Percentiles rank a stretch among this genome's conserved stretches.
These are phyloP conservation scores for Leptographium radiaticola DNA, from an alignment of 2,329 filamentous ascomycete species.

Conservation along the genomic window DNA sequence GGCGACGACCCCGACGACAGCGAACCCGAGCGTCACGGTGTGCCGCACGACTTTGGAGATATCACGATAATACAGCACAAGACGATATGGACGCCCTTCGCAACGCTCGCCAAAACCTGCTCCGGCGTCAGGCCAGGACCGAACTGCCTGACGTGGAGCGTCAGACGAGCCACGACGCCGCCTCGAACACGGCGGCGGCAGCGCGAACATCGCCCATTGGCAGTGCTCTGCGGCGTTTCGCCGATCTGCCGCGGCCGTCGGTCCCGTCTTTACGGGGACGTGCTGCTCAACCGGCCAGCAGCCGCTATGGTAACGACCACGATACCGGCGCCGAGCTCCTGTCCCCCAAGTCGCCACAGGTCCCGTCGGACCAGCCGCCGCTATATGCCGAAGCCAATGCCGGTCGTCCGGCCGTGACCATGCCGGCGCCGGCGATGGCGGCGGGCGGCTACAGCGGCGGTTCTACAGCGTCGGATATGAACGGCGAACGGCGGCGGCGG, in stretches of 20 bases:
- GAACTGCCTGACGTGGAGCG: slow-evolving; percentile 14
- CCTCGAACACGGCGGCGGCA: not conserved
- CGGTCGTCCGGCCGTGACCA: not conserved
- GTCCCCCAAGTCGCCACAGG: slow-evolving; percentile 34
- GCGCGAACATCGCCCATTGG: slow-evolving; percentile 1
- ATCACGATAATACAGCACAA: not conserved
- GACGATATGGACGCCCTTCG: slow-evolving; percentile 10
- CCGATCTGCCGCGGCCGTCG: slow-evolving; percentile 14
- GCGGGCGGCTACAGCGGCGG: slow-evolving; percentile 1
- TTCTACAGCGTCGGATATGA: not conserved
- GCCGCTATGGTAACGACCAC: slow-evolving; percentile 2
- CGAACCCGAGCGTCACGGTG: too few species aligned
- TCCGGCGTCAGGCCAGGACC: slow-evolving; percentile 8
- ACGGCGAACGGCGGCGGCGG: slow-evolving; percentile 8
- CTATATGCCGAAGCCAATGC: not conserved
- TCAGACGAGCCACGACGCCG: slow-evolving; percentile 6
- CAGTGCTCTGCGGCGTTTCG: slow-evolving; percentile 15
- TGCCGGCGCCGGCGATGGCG: slow-evolving; percentile 10
- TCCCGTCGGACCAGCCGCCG: slow-evolving; percentile 20
- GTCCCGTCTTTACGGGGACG: not conserved
- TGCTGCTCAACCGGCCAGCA: slow-evolving; percentile 15
- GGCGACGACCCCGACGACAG: too few species aligned
- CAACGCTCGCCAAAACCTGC: slow-evolving; percentile 10
- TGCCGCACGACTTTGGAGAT: too few species aligned
- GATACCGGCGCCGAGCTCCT: slow-evolving; percentile 9